Percentiles rank a stretch among this genome's conserved stretches.
Conservation (phyloP, 2,329 filamentous ascomycete species). For the Cordyceps farinosa region DNA sequence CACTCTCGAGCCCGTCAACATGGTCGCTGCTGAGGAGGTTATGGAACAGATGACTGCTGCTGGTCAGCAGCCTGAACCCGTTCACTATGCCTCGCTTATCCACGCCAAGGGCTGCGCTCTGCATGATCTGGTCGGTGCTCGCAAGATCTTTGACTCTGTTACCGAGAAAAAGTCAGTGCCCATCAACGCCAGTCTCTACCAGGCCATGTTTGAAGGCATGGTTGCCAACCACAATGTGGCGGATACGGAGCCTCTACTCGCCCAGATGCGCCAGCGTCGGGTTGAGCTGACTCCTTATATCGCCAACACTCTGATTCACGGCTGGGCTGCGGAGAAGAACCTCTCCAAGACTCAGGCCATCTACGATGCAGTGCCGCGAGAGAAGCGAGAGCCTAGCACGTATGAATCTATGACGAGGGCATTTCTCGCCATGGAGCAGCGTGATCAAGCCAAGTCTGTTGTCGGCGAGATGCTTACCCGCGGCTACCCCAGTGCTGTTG, state of each 20-base stretch:
- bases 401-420: conserved; percentile 98
- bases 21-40: conserved; percentile 80
- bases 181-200: conserved; percentile 83
- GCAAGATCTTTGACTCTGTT: conserved; percentile 76
- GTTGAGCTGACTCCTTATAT: conserved; percentile 96
- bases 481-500: conserved; percentile 87
- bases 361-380: conserved; percentile 72
- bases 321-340: conserved; percentile 83
- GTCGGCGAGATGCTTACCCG: conserved; percentile 87
- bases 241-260: conserved; percentile 70
- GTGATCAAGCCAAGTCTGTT: conserved; percentile 69
- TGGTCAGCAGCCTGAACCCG: conserved; percentile 77
- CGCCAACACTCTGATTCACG: conserved; percentile 95
- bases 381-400: conserved; percentile 89
- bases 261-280: conserved; percentile 67
- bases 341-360: conserved; percentile 74
- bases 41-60: conserved; percentile 72
- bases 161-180: conserved; percentile 63
- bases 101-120: conserved; percentile 93
- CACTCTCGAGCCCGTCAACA: conserved; percentile 85
- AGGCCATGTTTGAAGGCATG: conserved; percentile 95
- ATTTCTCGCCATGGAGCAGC: conserved; percentile 79
- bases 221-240: conserved; percentile 87
- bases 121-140: conserved; percentile 84
- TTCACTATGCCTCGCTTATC: conserved; percentile 93